A percentile compares a stretch with the other conserved stretches of the same genome.
phyloP scores from a whole-genome alignment of 2,329 filamentous ascomycete species.

The Colletotrichum eleusines region DNA sequence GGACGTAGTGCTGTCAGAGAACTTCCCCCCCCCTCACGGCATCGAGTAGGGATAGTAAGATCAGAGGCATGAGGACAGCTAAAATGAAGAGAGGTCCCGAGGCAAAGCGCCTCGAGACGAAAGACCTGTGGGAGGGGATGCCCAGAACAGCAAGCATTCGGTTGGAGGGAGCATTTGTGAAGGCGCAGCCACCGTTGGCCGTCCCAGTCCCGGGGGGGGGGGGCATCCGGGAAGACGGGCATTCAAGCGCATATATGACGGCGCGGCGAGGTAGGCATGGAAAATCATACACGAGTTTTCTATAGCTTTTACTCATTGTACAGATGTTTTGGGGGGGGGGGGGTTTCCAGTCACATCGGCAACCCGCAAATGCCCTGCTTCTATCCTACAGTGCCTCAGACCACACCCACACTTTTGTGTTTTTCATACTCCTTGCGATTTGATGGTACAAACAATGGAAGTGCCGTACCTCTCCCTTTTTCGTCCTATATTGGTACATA shows the following conservation, averaged over 20 bases:
- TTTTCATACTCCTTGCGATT: background rate
- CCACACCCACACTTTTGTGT: too few species aligned
- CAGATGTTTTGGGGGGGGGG: constrained; percentile 18
- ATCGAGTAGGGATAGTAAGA: background rate
- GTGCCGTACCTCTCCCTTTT: background rate
- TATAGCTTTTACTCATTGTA: constrained; percentile 28
- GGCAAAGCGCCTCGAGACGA: background rate
- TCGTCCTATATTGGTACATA: constrained; percentile 30
- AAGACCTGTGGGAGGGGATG: background rate
- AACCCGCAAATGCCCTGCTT: constrained; percentile 6
- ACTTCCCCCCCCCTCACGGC: background rate
- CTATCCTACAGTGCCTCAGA: constrained; percentile 33
- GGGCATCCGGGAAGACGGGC: background rate
- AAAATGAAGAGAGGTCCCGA: background rate
- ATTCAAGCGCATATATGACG: background rate
- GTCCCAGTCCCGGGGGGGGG: too few species aligned
- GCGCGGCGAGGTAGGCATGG: background rate
- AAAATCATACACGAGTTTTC: constrained; percentile 28
- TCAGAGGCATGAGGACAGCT: background rate
- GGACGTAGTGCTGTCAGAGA: background rate
- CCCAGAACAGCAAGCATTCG: background rate
- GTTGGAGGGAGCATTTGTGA: background rate
- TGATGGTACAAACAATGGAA: constrained; percentile 31
- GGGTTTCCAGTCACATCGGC: constrained; percentile 10
- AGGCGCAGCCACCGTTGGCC: background rate